A percentile compares a stretch with the other conserved stretches of the same genome.
Evolutionary conservation across 2,329 filamentous ascomycete genomes (phyloP).

Genomic region (Pseudogymnoascus verrucosus): DNA sequence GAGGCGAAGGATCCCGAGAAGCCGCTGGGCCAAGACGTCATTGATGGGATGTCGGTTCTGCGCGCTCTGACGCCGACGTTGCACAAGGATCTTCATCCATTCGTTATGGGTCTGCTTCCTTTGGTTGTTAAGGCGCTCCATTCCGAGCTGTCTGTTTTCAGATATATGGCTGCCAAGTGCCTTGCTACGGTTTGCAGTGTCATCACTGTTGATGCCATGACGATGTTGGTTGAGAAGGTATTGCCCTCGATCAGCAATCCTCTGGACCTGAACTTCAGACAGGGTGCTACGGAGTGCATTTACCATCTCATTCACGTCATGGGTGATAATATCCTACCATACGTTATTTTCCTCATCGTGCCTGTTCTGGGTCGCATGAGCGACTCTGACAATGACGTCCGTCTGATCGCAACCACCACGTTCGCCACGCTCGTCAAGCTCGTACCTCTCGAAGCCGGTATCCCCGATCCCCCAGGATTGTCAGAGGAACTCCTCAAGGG

Average conservation of each 20-base stretch:
- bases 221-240: constrained; percentile 86
- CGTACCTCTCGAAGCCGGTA: constrained; percentile 92
- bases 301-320: constrained; percentile 98
- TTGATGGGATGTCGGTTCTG: constrained; percentile 88
- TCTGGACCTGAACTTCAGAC: constrained; percentile 77
- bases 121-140: constrained; percentile 81
- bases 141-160: constrained; percentile 81
- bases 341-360: constrained; percentile 97
- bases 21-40: constrained; percentile 78
- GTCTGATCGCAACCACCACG: constrained; percentile 88
- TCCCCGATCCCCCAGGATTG: constrained; percentile 89
- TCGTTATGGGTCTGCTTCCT: constrained; percentile 76
- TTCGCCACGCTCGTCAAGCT: constrained; percentile 96
- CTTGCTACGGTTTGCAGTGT: constrained; percentile 96
- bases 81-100: constrained; percentile 63
- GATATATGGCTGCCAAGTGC: constrained; percentile 95
- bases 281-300: constrained; percentile 89
- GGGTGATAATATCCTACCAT: constrained; percentile 91
- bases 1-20: constrained; percentile 67
- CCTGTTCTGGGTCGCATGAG: constrained; percentile 97
- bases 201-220: constrained; percentile 92
- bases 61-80: constrained; percentile 91
- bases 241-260: constrained; percentile 87
- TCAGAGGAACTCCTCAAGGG: constrained; percentile 83
- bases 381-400: constrained; percentile 92